These are phyloP conservation scores for Penstemon eatonii DNA, from an alignment of 257 asterid species.

Conservation along the genomic window DNA sequence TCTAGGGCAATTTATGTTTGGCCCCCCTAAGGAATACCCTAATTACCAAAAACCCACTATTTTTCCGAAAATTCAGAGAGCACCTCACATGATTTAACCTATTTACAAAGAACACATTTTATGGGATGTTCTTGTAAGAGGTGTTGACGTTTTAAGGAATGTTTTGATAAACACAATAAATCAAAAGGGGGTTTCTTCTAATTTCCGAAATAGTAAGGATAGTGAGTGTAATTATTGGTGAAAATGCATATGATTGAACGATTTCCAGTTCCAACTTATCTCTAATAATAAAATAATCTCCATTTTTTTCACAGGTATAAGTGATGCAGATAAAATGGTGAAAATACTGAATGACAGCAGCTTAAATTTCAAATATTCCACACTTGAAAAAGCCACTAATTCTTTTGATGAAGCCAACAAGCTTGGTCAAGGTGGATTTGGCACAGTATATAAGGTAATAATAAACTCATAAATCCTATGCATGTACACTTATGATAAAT, in stretches of 20 bases:
- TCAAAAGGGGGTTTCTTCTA: too few species aligned
- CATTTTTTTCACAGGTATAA: constrained; percentile 38
- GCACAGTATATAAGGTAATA: constrained; percentile 83
- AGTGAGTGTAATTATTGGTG: too few species aligned
- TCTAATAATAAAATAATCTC: background rate
- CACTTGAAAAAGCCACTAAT: constrained; percentile 86
- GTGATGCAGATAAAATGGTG: constrained; percentile 57
- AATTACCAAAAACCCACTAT: too few species aligned
- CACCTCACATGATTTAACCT: too few species aligned
- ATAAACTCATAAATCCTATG: background rate
- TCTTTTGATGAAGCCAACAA: constrained; percentile 77
- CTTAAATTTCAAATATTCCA: constrained; percentile 86
- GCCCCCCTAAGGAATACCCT: too few species aligned
- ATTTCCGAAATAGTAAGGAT: too few species aligned
- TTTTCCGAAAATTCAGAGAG: too few species aligned
- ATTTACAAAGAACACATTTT: too few species aligned
- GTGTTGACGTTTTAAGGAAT: too few species aligned
- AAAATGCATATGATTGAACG: background rate
- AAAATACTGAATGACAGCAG: constrained; percentile 80
- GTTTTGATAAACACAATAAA: too few species aligned
- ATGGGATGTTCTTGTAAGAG: too few species aligned
- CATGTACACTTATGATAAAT: background rate
- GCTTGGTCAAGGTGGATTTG: constrained; percentile 96
- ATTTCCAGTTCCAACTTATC: background rate
- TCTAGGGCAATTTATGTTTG: too few species aligned